Base-by-base conservation (phyloP, 768 basidiomycete genomes). In the Nidularia pulvinata region DNA sequence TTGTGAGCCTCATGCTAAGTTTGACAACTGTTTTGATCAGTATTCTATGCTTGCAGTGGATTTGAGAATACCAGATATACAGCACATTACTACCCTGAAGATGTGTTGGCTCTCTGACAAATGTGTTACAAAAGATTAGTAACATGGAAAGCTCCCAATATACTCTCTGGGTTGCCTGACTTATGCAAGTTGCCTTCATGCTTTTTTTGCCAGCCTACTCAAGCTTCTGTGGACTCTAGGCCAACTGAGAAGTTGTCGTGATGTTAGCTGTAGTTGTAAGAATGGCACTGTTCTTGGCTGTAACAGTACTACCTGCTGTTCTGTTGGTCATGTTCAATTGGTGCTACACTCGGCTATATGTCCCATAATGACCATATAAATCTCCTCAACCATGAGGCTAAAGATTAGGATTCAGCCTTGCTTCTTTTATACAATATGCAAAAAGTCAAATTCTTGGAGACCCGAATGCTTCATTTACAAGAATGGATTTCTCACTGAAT, bases 181-280 rank as follows among this genome's bases (percentile, higher is more conserved):
- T 49, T 63, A 14, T 65, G 10, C 60, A 65, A 49, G 33, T 57
- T 22, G 57, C 58, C n/a, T 36, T 65, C 10, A 47, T 63, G 16
- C 54, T 65, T 65, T 65, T 49, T 62, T 65, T 48, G 52, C 50
- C n/a, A 61, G 62, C 3, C 49, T 64, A 16, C 25, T 65, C 5
- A 55, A 61, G 22, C 57, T 63, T 5, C 55, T 65, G 14, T 60
- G 55, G 57, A 36, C 36, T 7, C 54, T 63, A 19, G 19, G 19
- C 19, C 25, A 48, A 63, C 33, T 33, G 10, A 3, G 34, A 55
- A 19, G 59, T 60, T 7, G 57, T 57, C 13, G 33, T 46, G 16
- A 25, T 55, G 2, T 39, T 51, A 10, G 49, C 55, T 16, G 52
- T 55, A 10, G 51, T 56, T 22, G 49, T 57, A 33, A 49, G 60